A percentile compares a stretch with the other conserved stretches of the same genome.
Conservation (phyloP, 1,284 basidiomycete species). For the Fomitiporia mediterranea region DNA sequence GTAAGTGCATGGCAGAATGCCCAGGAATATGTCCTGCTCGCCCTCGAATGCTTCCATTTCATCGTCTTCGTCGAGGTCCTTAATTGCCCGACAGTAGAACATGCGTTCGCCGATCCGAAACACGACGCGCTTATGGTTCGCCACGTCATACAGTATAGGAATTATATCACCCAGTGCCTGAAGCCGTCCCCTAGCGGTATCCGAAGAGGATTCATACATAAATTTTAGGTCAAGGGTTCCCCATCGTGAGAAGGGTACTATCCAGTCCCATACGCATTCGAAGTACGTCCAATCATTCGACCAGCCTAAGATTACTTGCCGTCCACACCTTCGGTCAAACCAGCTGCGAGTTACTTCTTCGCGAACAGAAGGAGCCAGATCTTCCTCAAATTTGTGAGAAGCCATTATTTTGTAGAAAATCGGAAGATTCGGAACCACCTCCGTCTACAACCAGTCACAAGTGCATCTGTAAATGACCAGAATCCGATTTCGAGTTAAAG, state of each 20-base stretch:
- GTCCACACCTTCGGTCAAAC: not conserved
- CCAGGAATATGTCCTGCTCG: not conserved
- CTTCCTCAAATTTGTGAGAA: not conserved
- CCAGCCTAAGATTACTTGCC: not conserved
- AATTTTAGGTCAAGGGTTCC: conserved; percentile 1
- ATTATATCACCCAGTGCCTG: not conserved
- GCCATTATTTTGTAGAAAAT: not conserved
- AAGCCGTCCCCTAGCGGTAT: not conserved
- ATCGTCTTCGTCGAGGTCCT: not conserved
- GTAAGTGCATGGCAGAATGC: not conserved
- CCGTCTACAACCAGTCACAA: not conserved
- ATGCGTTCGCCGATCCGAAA: conserved; percentile 9
- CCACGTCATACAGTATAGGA: conserved; percentile 2
- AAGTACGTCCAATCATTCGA: conserved; percentile 12
- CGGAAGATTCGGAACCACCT: not conserved
- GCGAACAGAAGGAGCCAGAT: too few species aligned
- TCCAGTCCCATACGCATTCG: conserved; percentile 1
- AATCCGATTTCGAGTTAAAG: not conserved
- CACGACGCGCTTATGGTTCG: not conserved
- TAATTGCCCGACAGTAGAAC: not conserved
- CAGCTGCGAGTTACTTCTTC: not conserved
- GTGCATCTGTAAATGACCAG: not conserved
- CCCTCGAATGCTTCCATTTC: not conserved
- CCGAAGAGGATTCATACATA: not conserved
- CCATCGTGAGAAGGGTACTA: conserved; percentile 5